A percentile compares a stretch with the other conserved stretches of the same genome.
Conservation (phyloP, 2,329 filamentous ascomycete species). For the Blastomyces gilchristii region DNA sequence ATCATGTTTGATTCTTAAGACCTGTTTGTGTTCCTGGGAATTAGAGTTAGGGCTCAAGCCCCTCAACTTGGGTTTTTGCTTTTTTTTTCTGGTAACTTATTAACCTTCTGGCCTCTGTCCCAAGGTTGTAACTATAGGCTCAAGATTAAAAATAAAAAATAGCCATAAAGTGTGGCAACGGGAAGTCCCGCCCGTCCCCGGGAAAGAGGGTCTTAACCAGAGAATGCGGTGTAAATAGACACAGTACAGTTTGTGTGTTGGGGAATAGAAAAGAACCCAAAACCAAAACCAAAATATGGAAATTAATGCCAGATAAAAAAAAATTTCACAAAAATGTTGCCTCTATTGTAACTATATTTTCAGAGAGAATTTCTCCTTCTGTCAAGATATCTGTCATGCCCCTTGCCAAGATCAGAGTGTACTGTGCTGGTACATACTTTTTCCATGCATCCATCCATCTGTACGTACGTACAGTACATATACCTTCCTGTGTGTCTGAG, state of each 20-base stretch:
- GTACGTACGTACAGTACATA: too few relatives aligned
- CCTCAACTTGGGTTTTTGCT: neutral
- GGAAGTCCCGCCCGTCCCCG: neutral
- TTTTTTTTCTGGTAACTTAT: too few relatives aligned
- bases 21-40: neutral
- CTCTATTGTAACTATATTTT: too few relatives aligned
- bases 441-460: neutral
- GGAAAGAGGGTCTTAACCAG: neutral
- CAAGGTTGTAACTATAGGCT: neutral
- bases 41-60: neutral
- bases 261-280: neutral
- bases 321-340: too few relatives aligned
- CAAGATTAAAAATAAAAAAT: neutral
- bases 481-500: neutral
- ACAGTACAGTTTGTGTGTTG: neutral
- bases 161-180: neutral
- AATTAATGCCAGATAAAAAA: too few relatives aligned
- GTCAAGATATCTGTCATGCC: too few relatives aligned
- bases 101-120: neutral
- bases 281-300: neutral
- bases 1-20: too few relatives aligned
- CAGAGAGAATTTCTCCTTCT: too few relatives aligned
- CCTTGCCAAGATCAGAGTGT: neutral
- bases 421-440: neutral
- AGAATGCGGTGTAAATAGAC: neutral